Percentiles rank a stretch among this genome's conserved stretches.
These are phyloP conservation scores for Citeromyces siamensis DNA, from an alignment of 1,139 yeast species.

Conservation along the genomic window DNA sequence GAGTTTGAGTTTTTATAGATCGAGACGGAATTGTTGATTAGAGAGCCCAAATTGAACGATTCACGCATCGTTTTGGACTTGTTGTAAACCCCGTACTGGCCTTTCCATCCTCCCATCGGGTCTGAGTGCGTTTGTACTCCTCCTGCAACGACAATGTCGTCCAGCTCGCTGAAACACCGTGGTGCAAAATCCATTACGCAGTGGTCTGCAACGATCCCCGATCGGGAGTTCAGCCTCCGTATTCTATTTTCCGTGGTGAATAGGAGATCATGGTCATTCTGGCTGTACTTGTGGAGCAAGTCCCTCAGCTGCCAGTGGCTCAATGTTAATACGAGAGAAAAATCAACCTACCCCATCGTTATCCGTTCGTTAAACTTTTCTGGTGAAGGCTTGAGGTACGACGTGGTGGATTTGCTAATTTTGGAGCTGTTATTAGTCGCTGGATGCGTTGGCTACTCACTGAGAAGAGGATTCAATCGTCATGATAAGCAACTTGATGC, in stretches of 20 bases:
- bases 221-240: slow-evolving; percentile 26
- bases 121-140: slow-evolving; percentile 30
- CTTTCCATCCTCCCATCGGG: slow-evolving; percentile 28
- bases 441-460: not conserved
- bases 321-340: slow-evolving; percentile 7
- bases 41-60: slow-evolving; percentile 57
- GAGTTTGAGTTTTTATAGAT: slow-evolving; percentile 28
- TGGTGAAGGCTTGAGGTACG: slow-evolving; percentile 7
- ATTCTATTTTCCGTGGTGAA: slow-evolving; percentile 37
- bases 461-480: not conserved
- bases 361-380: slow-evolving; percentile 17
- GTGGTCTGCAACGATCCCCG: slow-evolving; percentile 17
- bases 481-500: slow-evolving; percentile 1
- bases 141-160: slow-evolving; percentile 54
- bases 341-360: slow-evolving; percentile 19
- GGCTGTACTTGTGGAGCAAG: slow-evolving; percentile 38
- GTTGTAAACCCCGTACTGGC: slow-evolving; percentile 48
- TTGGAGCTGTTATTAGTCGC: too few relatives aligned
- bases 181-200: slow-evolving; percentile 49
- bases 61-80: slow-evolving; percentile 30
- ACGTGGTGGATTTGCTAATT: too few relatives aligned
- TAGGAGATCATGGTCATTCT: slow-evolving; percentile 25
- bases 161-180: slow-evolving; percentile 52
- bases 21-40: slow-evolving; percentile 76
- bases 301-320: slow-evolving; percentile 90